Percentiles rank a stretch among this genome's conserved stretches.
phyloP scores from a whole-genome alignment of 1,139 yeast genomes.

The Diutina pseudorugosa region DNA sequence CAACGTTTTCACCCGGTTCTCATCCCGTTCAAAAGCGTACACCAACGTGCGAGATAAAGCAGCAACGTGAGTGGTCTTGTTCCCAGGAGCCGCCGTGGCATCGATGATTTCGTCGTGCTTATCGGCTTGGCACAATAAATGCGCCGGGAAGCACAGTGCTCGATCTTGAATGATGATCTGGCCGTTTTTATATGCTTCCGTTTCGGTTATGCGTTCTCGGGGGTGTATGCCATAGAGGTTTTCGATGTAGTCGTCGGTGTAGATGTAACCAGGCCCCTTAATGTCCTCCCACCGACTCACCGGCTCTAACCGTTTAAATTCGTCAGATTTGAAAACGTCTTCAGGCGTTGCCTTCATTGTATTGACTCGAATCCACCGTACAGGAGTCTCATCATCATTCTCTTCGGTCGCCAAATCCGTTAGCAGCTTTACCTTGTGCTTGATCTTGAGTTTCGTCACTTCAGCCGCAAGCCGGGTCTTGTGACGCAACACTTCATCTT shows the following conservation, averaged over 20 bases:
- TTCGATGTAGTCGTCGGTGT: conserved; percentile 60
- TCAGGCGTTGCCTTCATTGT: conserved; percentile 32
- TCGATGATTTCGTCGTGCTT: conserved; percentile 58
- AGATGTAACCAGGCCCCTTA: conserved; percentile 40
- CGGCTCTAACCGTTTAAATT: conserved; percentile 33
- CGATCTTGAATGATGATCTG: conserved; percentile 85
- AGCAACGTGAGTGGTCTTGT: conserved; percentile 89
- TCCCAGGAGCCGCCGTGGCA: conserved; percentile 98
- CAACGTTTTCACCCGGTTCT: conserved; percentile 57
- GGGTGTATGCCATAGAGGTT: conserved; percentile 78
- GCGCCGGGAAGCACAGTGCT: conserved; percentile 94
- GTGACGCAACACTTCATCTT: conserved; percentile 67
- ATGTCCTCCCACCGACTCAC: conserved; percentile 39
- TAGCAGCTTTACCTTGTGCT: conserved; percentile 38
- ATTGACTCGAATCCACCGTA: conserved; percentile 81
- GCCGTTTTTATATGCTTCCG: conserved; percentile 61
- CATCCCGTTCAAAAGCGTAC: conserved; percentile 81
- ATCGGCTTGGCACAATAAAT: conserved; percentile 47
- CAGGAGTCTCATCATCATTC: conserved; percentile 57
- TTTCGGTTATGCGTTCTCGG: conserved; percentile 48
- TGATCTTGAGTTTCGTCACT: conserved; percentile 62
- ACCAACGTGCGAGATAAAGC: conserved; percentile 39
- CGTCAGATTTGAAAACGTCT: conserved; percentile 22
- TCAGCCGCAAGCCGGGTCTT: conserved; percentile 78
- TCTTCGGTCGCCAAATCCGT: conserved; percentile 23